These are phyloP conservation scores for Cercospora nicotianae DNA, from an alignment of 2,329 filamentous ascomycete genomes.

Conservation along the genomic window DNA sequence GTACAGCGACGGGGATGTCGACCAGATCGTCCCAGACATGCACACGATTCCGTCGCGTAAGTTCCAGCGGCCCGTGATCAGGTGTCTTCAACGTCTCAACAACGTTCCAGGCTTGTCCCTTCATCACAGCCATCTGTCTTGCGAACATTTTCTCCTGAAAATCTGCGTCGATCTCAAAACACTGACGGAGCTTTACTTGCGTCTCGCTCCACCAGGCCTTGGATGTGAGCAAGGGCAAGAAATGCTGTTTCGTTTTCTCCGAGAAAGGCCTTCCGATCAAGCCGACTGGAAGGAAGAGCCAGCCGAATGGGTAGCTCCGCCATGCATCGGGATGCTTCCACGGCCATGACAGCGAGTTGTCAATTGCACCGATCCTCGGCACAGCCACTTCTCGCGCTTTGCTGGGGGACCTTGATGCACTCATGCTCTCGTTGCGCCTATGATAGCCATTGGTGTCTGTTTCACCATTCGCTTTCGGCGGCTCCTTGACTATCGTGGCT, in stretches of 20 bases:
- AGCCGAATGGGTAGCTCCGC: conserved; percentile 93
- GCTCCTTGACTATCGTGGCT: conserved; percentile 83
- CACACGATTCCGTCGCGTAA: conserved; percentile 85
- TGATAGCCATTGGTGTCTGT: conserved; percentile 31
- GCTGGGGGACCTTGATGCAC: conserved; percentile 51
- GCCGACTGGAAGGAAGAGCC: conserved; percentile 95
- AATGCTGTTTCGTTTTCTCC: conserved; percentile 88
- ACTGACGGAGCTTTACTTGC: conserved; percentile 76
- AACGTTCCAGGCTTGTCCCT: conserved; percentile 98
- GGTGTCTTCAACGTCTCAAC: conserved; percentile 92
- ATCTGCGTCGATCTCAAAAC: conserved; percentile 90
- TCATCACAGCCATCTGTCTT: conserved; percentile 98
- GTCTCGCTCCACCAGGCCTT: conserved; percentile 97
- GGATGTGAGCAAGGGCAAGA: conserved; percentile 91
- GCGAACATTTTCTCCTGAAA: conserved; percentile 99
- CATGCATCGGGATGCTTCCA: conserved; percentile 98
- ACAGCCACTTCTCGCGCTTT: conserved; percentile 51
- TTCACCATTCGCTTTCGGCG: conserved; percentile 61
- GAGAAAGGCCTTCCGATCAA: conserved; percentile 96
- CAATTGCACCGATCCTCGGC: conserved; percentile 86
- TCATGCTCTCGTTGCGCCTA: conserved; percentile 75
- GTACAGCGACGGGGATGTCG: conserved; percentile 90
- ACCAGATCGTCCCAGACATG: conserved; percentile 98
- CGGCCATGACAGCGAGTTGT: conserved; percentile 97
- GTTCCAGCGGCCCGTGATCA: conserved; percentile 89